A percentile compares a stretch with the other conserved stretches of the same genome.
phyloP scores from a whole-genome alignment of 2,329 filamentous ascomycete species.

The Shiraia sp. region DNA sequence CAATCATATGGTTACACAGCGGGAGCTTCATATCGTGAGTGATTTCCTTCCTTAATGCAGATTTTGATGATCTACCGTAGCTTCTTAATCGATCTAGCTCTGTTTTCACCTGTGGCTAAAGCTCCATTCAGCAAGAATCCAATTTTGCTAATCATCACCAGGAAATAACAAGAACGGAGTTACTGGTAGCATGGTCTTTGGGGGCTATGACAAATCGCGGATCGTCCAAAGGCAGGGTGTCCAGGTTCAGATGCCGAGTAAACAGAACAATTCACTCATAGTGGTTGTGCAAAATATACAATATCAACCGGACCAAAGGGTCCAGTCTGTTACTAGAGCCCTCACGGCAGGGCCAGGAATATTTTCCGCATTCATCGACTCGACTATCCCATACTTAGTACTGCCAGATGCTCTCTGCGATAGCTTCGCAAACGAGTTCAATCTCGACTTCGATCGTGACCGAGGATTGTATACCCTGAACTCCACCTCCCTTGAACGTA shows the following conservation, averaged over 20 bases:
- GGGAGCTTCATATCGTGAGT: constrained; percentile 42
- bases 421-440: constrained; percentile 40
- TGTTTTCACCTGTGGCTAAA: no score
- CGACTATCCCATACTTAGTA: constrained; percentile 41
- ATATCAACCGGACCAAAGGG: constrained; percentile 18
- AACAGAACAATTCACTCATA: constrained; percentile 24
- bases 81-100: no score
- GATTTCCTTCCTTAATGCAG: neutral
- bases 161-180: constrained; percentile 33
- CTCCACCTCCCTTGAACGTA: constrained; percentile 22
- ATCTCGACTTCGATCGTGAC: constrained; percentile 37
- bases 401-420: constrained; percentile 43
- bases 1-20: constrained; percentile 40
- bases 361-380: constrained; percentile 44
- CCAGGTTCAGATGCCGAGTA: constrained; percentile 22
- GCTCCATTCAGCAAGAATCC: no score
- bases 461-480: constrained; percentile 43
- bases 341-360: constrained; percentile 14
- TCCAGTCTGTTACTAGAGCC: constrained; percentile 10
- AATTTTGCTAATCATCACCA: constrained; percentile 16
- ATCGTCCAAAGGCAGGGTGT: constrained; percentile 18
- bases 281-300: constrained; percentile 33
- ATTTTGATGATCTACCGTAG: neutral
- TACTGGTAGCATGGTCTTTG: constrained; percentile 42
- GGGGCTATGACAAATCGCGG: constrained; percentile 47